A percentile compares a stretch with the other conserved stretches of the same genome.
phyloP scores from a whole-genome alignment of 352 stramenopile genomes.

The Phytophthora pistaciae region DNA sequence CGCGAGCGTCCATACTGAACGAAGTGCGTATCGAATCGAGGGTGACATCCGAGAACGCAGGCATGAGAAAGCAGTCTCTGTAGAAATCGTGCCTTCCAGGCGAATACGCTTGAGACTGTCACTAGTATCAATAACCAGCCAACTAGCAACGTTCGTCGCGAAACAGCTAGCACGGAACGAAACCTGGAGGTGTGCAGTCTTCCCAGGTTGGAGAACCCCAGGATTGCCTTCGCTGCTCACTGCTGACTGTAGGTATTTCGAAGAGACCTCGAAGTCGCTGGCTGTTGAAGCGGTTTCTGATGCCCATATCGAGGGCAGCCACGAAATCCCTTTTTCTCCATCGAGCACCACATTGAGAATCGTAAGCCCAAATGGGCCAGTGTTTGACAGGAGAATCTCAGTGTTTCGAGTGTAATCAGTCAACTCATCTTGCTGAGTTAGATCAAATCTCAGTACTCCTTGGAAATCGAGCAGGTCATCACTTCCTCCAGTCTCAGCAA shows the following conservation, averaged over 20 bases:
- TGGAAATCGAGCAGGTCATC: constrained; percentile 13
- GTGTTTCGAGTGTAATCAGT: constrained; percentile 26
- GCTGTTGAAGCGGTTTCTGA: neutral
- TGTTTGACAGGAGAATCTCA: constrained; percentile 37
- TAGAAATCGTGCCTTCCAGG: constrained; percentile 38
- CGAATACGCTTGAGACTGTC: constrained; percentile 34
- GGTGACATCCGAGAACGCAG: constrained; percentile 30
- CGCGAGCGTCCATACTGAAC: constrained; percentile 26
- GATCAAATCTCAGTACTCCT: constrained; percentile 25
- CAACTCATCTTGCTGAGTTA: constrained; percentile 9
- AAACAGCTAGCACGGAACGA: constrained; percentile 43
- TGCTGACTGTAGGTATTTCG: constrained; percentile 1
- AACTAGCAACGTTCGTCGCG: constrained; percentile 18
- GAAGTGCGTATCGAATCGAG: constrained; percentile 9
- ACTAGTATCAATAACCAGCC: constrained; percentile 44
- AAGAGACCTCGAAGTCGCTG: constrained; percentile 26
- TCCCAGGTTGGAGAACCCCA: constrained; percentile 20
- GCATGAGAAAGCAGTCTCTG: constrained; percentile 37
- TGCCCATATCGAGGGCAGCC: constrained; percentile 4
- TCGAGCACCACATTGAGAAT: constrained; percentile 26
- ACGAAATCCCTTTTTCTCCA: constrained; percentile 1
- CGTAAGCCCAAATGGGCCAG: constrained; percentile 27
- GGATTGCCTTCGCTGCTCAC: neutral
- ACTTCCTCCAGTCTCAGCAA: neutral
- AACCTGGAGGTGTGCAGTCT: constrained; percentile 20